Evolutionary conservation across 495 filamentous ascomycete genomes (phyloP), one percentile per base, ranked within the genome.

Genomic region (Trichoderma asperelloides): DNA sequence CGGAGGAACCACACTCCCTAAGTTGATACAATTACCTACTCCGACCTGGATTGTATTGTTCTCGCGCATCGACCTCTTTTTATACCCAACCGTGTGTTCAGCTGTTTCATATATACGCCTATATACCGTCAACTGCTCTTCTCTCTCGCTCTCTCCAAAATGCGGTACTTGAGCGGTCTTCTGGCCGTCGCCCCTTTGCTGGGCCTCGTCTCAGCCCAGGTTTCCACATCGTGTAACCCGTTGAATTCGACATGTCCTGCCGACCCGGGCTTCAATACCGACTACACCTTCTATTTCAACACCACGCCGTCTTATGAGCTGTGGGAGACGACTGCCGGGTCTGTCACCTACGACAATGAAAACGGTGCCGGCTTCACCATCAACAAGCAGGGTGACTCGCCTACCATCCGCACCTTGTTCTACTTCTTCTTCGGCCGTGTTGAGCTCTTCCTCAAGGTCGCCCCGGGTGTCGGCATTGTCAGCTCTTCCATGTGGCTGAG

Each of bases 401-500:
- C 91, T 18, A 92, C 90, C 41, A 86, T 96, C 70, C 79, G 85
- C 63, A 85, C 89, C 45, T 81, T 88, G 68, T 91, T 88, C 73
- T 91, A 90, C 79, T 85, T 94, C 80, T 87, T 93, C 78, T 93
- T 88, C 70, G 92, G 91, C 55, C 82, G 84, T 67, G 81, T 89
- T 57, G 87, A 89, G 70, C 84, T 93, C 47, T 80, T 78, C 66
- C 83, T 93, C 81, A 88, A 93, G 79, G 86, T 89, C 12, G 86
- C 92, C 9, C 77, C 78, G 6, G 92, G 92, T 23, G 79, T 77
- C 18, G 92, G 92, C 68, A 87, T 96, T 68, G 86, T 96, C 74
- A 92, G 89, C 77, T 91, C 88, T 67, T 86, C 92, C 65, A 91
- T 96, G 49, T 80, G 94, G 71, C 85, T 92, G 71, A 93, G 90